phyloP scores from a whole-genome alignment of 140 eudicot species.

The Erigeron philadelphicus region DNA sequence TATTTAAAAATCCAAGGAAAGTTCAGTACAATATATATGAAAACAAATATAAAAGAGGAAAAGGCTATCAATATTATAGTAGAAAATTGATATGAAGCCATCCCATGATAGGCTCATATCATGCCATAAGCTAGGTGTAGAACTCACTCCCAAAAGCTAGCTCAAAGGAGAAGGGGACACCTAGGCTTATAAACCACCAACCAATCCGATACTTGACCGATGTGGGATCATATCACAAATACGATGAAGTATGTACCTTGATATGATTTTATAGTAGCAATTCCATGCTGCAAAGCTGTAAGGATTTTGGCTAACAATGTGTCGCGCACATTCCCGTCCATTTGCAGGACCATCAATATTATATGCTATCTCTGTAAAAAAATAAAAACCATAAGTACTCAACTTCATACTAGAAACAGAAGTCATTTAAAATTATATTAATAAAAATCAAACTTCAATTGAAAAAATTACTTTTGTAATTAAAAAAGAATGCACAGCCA shows the following conservation, averaged over 20 bases:
- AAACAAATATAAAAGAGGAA: not conserved
- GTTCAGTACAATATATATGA: not conserved
- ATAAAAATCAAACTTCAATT: not conserved
- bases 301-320: conserved; percentile 76
- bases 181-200: too few relatives aligned
- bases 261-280: conserved; percentile 72
- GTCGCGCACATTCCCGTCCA: conserved; percentile 78
- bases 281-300: conserved; percentile 94
- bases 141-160: too few relatives aligned
- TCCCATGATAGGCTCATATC: too few relatives aligned
- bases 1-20: conserved; percentile 11
- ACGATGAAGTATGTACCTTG: conserved; percentile 38
- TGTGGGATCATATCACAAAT: too few relatives aligned
- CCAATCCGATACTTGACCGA: too few relatives aligned
- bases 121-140: too few relatives aligned
- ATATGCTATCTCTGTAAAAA: conserved; percentile 54
- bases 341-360: conserved; percentile 72
- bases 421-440: not conserved
- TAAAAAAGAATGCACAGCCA: not conserved
- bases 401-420: not conserved
- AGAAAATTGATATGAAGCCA: too few relatives aligned
- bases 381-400: conserved; percentile 8
- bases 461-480: not conserved
- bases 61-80: not conserved
- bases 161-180: too few relatives aligned